A percentile compares a stretch with the other conserved stretches of the same genome.
phyloP scores from a whole-genome alignment of 2,329 filamentous ascomycete species.

The Fusarium pseudocircinatum region DNA sequence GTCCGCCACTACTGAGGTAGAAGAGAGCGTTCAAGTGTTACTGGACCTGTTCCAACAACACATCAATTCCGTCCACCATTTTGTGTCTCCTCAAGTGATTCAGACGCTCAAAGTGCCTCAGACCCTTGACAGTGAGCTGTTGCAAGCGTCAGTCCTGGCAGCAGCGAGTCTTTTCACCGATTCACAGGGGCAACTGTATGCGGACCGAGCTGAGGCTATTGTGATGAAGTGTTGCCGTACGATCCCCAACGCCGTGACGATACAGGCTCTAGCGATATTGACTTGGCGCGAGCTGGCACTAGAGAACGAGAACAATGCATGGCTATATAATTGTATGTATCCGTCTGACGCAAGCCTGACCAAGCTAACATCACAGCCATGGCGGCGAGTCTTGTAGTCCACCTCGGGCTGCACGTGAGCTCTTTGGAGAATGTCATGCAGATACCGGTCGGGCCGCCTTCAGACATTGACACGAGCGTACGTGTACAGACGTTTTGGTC shows the following conservation, averaged over 20 bases:
- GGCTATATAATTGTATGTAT: background rate
- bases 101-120: background rate
- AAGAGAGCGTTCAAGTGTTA: background rate
- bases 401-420: background rate
- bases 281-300: background rate
- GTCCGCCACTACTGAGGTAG: fast-evolving
- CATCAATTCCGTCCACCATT: background rate
- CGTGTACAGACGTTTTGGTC: background rate
- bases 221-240: background rate
- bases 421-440: background rate
- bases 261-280: background rate
- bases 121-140: background rate
- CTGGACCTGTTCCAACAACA: background rate
- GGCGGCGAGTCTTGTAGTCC: background rate
- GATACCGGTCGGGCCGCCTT: background rate
- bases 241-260: background rate
- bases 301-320: background rate
- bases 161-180: background rate
- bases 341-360: background rate
- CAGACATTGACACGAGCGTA: background rate
- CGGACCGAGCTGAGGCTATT: background rate
- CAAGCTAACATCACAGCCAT: background rate
- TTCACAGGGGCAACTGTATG: background rate
- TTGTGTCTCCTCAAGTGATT: background rate
- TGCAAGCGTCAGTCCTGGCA: background rate